Percentiles rank a stretch among this genome's conserved stretches.
These are phyloP conservation scores for Acacia acuminata DNA, from an alignment of 306 rosid species.

Conservation along the genomic window DNA sequence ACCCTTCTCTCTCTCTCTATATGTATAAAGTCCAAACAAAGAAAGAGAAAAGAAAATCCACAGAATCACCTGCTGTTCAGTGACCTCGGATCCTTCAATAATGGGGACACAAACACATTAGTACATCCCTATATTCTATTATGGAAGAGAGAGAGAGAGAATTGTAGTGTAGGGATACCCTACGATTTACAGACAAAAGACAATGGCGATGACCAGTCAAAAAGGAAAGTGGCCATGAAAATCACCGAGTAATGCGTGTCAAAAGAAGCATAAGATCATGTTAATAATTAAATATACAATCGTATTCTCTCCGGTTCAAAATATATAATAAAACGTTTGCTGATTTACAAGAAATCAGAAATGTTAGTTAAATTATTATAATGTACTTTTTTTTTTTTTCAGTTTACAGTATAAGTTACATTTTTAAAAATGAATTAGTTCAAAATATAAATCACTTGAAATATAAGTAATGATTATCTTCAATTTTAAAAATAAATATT, in stretches of 20 bases:
- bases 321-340: no score
- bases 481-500: no score
- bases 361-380: no score
- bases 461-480: no score
- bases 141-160: conserved; percentile 25
- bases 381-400: no score
- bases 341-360: no score
- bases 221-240: conserved; percentile 53
- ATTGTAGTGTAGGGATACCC: conserved; percentile 15
- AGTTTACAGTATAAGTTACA: no score
- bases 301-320: no score
- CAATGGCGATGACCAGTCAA: conserved; percentile 70
- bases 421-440: no score
- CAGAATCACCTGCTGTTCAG: conserved; percentile 32
- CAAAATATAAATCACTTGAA: no score
- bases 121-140: conserved; percentile 1
- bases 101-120: conserved; percentile 32
- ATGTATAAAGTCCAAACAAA: background rate
- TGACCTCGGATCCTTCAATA: conserved; percentile 55
- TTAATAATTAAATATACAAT: no score
- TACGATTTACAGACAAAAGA: conserved; percentile 30
- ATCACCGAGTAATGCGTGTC: conserved; percentile 44
- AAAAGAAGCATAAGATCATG: conserved; percentile 19
- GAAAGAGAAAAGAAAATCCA: background rate
- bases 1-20: background rate